Percentiles rank a stretch among this genome's conserved stretches.
Conservation (phyloP, 768 basidiomycete species). For the Xerocomellus intermedius region DNA sequence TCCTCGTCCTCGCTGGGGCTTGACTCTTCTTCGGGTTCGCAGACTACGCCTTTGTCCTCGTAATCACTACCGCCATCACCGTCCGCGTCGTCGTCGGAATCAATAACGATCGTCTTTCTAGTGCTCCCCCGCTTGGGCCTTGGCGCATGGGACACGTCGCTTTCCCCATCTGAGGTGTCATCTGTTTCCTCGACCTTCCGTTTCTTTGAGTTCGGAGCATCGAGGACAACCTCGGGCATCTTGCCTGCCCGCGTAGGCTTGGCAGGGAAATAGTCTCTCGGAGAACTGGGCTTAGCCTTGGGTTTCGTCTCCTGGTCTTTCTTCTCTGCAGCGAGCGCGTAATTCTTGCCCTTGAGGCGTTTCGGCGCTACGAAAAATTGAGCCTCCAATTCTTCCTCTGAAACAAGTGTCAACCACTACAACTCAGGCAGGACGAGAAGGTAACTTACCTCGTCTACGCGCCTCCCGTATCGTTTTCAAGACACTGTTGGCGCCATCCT, state of each 20-base stretch:
- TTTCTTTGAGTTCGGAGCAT: constrained; percentile 22
- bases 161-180: constrained; percentile 30
- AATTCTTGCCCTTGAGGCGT: constrained; percentile 72
- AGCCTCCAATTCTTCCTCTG: constrained; percentile 53
- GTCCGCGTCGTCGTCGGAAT: constrained; percentile 54
- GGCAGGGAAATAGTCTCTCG: constrained; percentile 26
- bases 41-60: constrained; percentile 31
- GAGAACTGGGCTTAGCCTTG: constrained; percentile 10
- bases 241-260: constrained; percentile 39
- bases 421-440: neutral
- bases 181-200: constrained; percentile 17
- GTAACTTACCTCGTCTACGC: constrained; percentile 53
- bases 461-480: constrained; percentile 63
- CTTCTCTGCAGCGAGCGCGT: constrained; percentile 57
- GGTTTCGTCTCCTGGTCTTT: constrained; percentile 22
- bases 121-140: constrained; percentile 37
- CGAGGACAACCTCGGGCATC: constrained; percentile 59
- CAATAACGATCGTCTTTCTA: constrained; percentile 40
- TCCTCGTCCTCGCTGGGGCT: constrained; percentile 25
- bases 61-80: constrained; percentile 27
- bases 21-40: constrained; percentile 40
- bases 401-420: constrained; percentile 8
- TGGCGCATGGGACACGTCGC: constrained; percentile 37
- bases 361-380: constrained; percentile 50
- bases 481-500: constrained; percentile 61